Percentiles rank a stretch among this genome's conserved stretches.
phyloP scores from a whole-genome alignment of 2,329 filamentous ascomycete species.

The Fusarium aywerte region DNA sequence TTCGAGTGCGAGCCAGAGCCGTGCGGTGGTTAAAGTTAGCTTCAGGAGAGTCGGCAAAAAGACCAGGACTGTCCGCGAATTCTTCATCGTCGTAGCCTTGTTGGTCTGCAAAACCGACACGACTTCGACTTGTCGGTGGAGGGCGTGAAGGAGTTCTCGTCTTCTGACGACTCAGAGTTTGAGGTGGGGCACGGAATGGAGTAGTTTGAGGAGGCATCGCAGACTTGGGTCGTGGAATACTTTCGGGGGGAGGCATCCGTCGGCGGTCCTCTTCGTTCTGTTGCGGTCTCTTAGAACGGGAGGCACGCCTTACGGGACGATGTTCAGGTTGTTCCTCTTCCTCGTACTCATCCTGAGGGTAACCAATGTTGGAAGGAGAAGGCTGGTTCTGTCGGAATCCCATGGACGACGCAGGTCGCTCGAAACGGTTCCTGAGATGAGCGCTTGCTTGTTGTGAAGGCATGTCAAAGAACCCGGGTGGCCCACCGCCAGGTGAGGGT shows the following conservation, averaged over 20 bases:
- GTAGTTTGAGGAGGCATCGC: conserved; percentile 45
- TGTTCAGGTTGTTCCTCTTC: conserved; percentile 54
- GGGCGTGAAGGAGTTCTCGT: conserved; percentile 51
- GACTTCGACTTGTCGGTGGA: conserved; percentile 46
- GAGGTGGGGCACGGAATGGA: conserved; percentile 47
- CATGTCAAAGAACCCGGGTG: conserved; percentile 50
- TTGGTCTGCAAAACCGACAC: conserved; percentile 49
- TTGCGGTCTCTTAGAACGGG: conserved; percentile 52
- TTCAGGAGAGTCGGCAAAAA: conserved; percentile 56
- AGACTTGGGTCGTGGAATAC: conserved; percentile 52
- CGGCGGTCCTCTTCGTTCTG: conserved; percentile 56
- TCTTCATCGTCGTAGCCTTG: conserved; percentile 55
- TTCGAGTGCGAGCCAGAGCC: conserved; percentile 50
- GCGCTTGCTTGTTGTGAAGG: conserved; percentile 43
- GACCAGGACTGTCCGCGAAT: conserved; percentile 48
- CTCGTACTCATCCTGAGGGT: conserved; percentile 56
- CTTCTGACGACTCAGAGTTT: conserved; percentile 44
- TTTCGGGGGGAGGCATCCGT: conserved; percentile 61
- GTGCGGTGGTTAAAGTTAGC: conserved; percentile 50
- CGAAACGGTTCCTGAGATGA: conserved; percentile 51
- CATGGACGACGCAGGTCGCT: conserved; percentile 55
- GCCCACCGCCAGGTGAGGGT: conserved; percentile 46
- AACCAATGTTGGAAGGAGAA: conserved; percentile 47
- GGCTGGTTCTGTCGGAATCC: conserved; percentile 49
- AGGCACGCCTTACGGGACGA: conserved; percentile 54